Evolutionary conservation across 2,329 filamentous ascomycete species (phyloP).

Genomic region (Fusarium sulawesiense): DNA sequence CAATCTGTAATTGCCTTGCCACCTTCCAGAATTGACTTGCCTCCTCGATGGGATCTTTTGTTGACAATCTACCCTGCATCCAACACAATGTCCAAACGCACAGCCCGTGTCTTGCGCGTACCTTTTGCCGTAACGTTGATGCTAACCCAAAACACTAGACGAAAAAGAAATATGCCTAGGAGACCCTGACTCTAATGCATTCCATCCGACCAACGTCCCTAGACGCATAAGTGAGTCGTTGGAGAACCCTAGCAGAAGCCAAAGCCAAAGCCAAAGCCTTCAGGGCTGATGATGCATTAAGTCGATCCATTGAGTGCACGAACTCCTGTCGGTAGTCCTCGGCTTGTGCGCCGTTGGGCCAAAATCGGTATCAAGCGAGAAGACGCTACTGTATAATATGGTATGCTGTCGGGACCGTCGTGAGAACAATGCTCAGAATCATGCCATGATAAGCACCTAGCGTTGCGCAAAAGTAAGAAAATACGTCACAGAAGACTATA

Average conservation of each 20-base stretch:
- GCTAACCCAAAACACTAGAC: neutral
- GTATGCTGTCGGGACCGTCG: slow-evolving; percentile 20
- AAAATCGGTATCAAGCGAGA: slow-evolving; percentile 30
- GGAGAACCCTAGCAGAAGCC: slow-evolving; percentile 5
- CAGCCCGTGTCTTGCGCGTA: slow-evolving; percentile 22
- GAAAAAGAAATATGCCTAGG: slow-evolving; percentile 13
- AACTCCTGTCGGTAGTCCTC: slow-evolving; percentile 32
- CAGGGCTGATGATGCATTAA: slow-evolving; percentile 18
- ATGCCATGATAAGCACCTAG: slow-evolving; percentile 35
- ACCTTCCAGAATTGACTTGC: neutral
- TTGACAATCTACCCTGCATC: slow-evolving; percentile 29
- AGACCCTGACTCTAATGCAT: slow-evolving; percentile 18
- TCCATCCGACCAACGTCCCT: slow-evolving; percentile 10
- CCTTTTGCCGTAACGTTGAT: neutral
- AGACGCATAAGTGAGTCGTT: slow-evolving; percentile 29
- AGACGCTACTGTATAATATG: slow-evolving; percentile 3
- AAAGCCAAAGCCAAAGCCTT: neutral
- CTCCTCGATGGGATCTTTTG: slow-evolving; percentile 15
- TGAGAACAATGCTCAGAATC: slow-evolving; percentile 34
- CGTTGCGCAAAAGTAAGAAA: neutral
- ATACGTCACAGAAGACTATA: slow-evolving; percentile 19
- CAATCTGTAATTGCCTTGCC: slow-evolving; percentile 5
- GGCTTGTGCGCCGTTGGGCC: slow-evolving; percentile 11
- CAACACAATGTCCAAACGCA: slow-evolving; percentile 1
- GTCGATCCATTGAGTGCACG: slow-evolving; percentile 23